phyloP scores from a whole-genome alignment of 495 filamentous ascomycete genomes.

The Lophium mytilinum region DNA sequence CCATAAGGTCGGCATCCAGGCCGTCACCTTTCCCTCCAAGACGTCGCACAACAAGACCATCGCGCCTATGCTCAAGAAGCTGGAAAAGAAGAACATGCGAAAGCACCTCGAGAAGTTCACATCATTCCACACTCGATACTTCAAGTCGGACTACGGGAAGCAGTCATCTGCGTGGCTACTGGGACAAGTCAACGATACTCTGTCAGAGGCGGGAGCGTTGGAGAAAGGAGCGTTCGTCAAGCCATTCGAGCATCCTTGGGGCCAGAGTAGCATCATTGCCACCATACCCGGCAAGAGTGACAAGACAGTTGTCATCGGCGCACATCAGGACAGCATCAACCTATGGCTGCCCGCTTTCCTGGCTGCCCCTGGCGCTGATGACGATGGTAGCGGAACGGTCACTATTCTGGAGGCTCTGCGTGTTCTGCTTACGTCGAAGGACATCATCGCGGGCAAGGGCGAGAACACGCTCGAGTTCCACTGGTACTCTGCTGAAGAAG shows the following conservation, averaged over 20 bases:
- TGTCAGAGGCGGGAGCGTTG: slow-evolving; percentile 61
- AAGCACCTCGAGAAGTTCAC: slow-evolving; percentile 57
- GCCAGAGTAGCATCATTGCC: slow-evolving; percentile 84
- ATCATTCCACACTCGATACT: slow-evolving; percentile 81
- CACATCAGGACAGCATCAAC: slow-evolving; percentile 83
- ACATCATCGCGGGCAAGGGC: slow-evolving; percentile 47
- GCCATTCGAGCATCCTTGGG: slow-evolving; percentile 75
- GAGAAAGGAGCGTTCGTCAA: slow-evolving; percentile 59
- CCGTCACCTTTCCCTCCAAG: slow-evolving; percentile 57
- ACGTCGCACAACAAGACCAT: slow-evolving; percentile 59
- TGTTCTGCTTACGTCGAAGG: slow-evolving; percentile 49
- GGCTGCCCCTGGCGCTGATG: slow-evolving; percentile 66
- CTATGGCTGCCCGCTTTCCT: slow-evolving; percentile 79
- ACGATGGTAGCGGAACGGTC: slow-evolving; percentile 68
- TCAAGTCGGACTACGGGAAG: slow-evolving; percentile 75
- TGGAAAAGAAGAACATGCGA: slow-evolving; percentile 71
- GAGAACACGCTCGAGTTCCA: slow-evolving; percentile 90
- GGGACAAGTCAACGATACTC: slow-evolving; percentile 60
- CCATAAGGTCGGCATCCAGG: slow-evolving; percentile 30
- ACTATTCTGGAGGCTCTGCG: slow-evolving; percentile 69
- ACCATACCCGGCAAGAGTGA: slow-evolving; percentile 82
- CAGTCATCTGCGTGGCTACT: slow-evolving; percentile 88
- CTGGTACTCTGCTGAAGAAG: slow-evolving; percentile 91
- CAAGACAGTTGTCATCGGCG: slow-evolving; percentile 70
- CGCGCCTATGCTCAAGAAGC: slow-evolving; percentile 52